Evolutionary conservation across 1,284 basidiomycete genomes (phyloP).

Genomic region (Cerrena zonata): DNA sequence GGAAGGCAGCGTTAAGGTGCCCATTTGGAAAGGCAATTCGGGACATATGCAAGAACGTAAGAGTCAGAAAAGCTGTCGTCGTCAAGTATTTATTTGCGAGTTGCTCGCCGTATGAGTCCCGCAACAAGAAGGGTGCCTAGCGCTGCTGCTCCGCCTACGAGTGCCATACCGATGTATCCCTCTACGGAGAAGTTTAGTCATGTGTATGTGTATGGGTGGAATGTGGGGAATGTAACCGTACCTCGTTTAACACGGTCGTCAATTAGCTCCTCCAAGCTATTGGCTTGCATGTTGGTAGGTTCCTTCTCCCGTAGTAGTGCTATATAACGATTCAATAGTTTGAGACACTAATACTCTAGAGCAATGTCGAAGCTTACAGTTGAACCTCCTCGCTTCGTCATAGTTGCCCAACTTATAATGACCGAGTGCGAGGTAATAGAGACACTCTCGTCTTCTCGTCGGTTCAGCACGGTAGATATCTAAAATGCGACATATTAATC

Average conservation of each 20-base stretch:
- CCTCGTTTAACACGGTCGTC: slow-evolving; percentile 85
- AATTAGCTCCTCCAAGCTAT: slow-evolving; percentile 79
- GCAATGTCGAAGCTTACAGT: slow-evolving; percentile 55
- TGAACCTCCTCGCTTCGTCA: slow-evolving; percentile 88
- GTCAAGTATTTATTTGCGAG: slow-evolving; percentile 52
- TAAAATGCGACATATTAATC: slow-evolving; percentile 25
- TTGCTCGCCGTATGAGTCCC: slow-evolving; percentile 79
- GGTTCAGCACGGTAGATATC: slow-evolving; percentile 92
- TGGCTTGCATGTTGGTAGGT: slow-evolving; percentile 89
- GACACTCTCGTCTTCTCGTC: slow-evolving; percentile 83
- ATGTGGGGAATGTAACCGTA: slow-evolving; percentile 29
- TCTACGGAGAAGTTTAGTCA: slow-evolving; percentile 40
- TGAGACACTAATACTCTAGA: slow-evolving; percentile 1
- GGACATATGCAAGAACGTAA: background rate
- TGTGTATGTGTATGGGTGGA: background rate
- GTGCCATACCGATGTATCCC: slow-evolving; percentile 90
- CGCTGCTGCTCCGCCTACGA: slow-evolving; percentile 86
- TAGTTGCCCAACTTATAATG: slow-evolving; percentile 97
- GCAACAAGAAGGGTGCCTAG: slow-evolving; percentile 79
- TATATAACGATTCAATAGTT: slow-evolving; percentile 35
- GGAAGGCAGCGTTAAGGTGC: no score
- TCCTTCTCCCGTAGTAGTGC: slow-evolving; percentile 88
- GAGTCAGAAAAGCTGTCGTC: background rate
- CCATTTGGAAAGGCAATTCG: background rate
- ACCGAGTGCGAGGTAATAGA: slow-evolving; percentile 95